Percentiles rank a stretch among this genome's conserved stretches.
These are phyloP conservation scores for Bruguiera sexangula DNA, from an alignment of 345 rosid genomes.

Conservation along the genomic window DNA sequence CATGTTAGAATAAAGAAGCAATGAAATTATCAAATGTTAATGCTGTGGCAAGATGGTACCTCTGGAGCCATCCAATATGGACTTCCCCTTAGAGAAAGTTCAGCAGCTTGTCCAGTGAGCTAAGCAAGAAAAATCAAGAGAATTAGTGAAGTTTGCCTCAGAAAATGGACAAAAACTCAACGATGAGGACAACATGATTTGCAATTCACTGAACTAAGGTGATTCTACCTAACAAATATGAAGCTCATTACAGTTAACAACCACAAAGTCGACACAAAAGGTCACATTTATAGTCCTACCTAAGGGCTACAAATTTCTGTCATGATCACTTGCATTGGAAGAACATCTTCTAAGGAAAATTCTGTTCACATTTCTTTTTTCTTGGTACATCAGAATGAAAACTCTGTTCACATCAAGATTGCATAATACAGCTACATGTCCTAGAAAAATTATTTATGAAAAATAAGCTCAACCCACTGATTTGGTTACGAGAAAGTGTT, in stretches of 20 bases:
- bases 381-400: too few species aligned
- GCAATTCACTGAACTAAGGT: background rate
- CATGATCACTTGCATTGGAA: too few species aligned
- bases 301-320: background rate
- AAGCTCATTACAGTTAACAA: too few species aligned
- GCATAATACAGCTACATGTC: too few species aligned
- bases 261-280: background rate
- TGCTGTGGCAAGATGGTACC: constrained; percentile 39
- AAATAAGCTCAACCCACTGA: too few species aligned
- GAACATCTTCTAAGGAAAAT: too few species aligned
- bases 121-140: constrained; percentile 30
- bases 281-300: background rate
- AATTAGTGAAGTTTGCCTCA: background rate
- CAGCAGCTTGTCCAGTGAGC: constrained; percentile 88
- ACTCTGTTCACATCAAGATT: too few species aligned
- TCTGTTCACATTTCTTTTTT: too few species aligned
- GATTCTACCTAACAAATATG: background rate
- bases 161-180: background rate
- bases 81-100: constrained; percentile 90
- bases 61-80: constrained; percentile 99
- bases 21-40: background rate
- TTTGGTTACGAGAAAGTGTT: background rate
- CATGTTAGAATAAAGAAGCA: constrained; percentile 19
- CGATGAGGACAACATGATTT: background rate
- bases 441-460: too few species aligned